A percentile compares a stretch with the other conserved stretches of the same genome.
These are phyloP conservation scores for Agaricales sp. DNA, from an alignment of 1,284 basidiomycete species.

Conservation along the genomic window DNA sequence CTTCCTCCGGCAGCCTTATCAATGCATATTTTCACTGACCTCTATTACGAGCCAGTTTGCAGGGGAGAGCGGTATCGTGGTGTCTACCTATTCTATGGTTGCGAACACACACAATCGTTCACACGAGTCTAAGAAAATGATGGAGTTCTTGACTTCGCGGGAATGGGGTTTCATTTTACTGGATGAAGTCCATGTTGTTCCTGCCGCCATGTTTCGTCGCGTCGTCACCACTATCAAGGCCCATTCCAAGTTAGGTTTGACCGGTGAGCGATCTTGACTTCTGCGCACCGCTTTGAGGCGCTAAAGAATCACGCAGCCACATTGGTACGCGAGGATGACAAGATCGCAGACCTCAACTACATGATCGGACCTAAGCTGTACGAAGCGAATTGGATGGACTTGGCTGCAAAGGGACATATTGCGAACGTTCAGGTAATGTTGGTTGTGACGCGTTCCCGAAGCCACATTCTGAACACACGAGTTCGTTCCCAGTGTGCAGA, in stretches of 20 bases:
- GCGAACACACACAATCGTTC: conserved; percentile 94
- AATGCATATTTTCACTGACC: conserved; percentile 1
- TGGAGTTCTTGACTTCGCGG: conserved; percentile 90
- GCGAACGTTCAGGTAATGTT: conserved; percentile 85
- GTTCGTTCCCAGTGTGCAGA: conserved; percentile 75
- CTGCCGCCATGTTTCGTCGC: conserved; percentile 92
- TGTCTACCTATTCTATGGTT: conserved; percentile 98
- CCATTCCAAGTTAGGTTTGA: conserved; percentile 92
- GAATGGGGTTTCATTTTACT: conserved; percentile 95
- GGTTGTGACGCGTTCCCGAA: conserved; percentile 12
- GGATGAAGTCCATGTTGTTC: conserved; percentile 96
- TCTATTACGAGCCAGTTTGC: conserved; percentile 54
- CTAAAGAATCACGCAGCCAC: conserved; percentile 52
- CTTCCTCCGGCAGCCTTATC: background rate
- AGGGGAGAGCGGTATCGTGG: conserved; percentile 90
- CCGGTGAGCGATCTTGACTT: conserved; percentile 41
- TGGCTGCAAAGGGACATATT: conserved; percentile 98
- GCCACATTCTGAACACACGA: conserved; percentile 3
- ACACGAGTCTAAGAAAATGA: conserved; percentile 96
- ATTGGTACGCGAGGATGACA: conserved; percentile 97
- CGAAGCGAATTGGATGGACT: conserved; percentile 99
- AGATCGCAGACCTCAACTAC: conserved; percentile 97
- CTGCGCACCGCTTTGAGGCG: background rate
- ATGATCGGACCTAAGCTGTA: conserved; percentile 99
- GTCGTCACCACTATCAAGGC: conserved; percentile 97